Evolutionary conservation across 805 yeast species (phyloP), one percentile per base, ranked within the genome.

Genomic region (Lipomyces starkeyi): DNA sequence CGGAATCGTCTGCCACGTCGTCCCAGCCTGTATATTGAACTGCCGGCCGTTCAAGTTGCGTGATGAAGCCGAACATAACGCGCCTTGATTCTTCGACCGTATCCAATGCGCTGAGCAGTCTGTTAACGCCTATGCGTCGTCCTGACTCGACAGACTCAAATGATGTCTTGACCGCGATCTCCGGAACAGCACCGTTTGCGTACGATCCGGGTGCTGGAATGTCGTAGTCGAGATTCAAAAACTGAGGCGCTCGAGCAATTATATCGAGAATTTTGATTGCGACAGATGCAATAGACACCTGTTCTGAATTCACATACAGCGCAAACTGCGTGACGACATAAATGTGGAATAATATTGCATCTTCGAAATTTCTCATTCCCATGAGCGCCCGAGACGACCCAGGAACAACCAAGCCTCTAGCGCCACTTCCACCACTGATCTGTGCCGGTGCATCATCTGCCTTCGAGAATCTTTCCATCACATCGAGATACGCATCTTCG

Each of bases 21-120:
- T 80, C 77, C n/a, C 74, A 71, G 0, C 78, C 77, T 53, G 83
- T 81, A 7, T 73, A 29, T 8, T 22, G 34, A 11, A 32, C 67
- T 32, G 73, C 73, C n/a, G 81, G 80, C 5, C 86, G 73, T 57
- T 85, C 88, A 27, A 89, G 73, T 74, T 91, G 97, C 54, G 86
- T 85, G 55, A 91, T 87, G 67, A 93, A 87, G 0, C 92, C 87
- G 72, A 85, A 86, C 68, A 90, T 86, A 52, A 94, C 90, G 71
- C 93, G 83, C 1, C 84, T 80, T 0, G 97, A 87, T 72, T 93
- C 97, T 72, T 91, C 91, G 40, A 90, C 86, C 17, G 93, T 88
- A 73, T 88, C 90, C 63, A 90, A 83, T 52, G 91, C 83, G 0
- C 91, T 87, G 59, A 93, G 77, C 14, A 94, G 78, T 71, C 93